Evolutionary conservation across 495 filamentous ascomycete species (phyloP).

Genomic region (Penicillium mononematosum): DNA sequence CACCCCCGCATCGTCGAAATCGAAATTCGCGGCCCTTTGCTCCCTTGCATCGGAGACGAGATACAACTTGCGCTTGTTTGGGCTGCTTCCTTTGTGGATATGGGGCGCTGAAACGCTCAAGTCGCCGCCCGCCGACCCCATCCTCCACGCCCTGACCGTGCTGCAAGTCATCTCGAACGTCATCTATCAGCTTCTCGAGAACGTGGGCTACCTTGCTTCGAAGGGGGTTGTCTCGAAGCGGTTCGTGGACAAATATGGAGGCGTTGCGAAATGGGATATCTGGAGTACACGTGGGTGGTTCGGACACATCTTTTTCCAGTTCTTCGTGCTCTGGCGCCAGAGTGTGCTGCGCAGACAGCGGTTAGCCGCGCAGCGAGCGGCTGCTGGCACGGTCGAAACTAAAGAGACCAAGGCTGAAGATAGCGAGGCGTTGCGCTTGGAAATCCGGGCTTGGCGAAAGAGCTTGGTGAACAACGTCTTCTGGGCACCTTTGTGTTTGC

Average conservation of each 20-base stretch:
- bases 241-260: slow-evolving; percentile 57
- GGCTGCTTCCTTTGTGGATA: slow-evolving; percentile 71
- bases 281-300: slow-evolving; percentile 84
- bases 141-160: slow-evolving; percentile 54
- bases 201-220: slow-evolving; percentile 70
- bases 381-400: slow-evolving; percentile 17
- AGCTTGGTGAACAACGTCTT: slow-evolving; percentile 50
- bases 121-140: slow-evolving; percentile 45
- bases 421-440: slow-evolving; percentile 38
- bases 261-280: slow-evolving; percentile 55
- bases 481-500: slow-evolving; percentile 65
- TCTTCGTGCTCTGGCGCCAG: slow-evolving; percentile 60
- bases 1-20: slow-evolving; percentile 31
- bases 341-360: slow-evolving; percentile 36
- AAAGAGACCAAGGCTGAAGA: slow-evolving; percentile 38
- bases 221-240: slow-evolving; percentile 51
- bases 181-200: slow-evolving; percentile 78
- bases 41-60: slow-evolving; percentile 65
- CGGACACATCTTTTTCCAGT: slow-evolving; percentile 71
- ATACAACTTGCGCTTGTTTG: slow-evolving; percentile 76
- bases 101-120: slow-evolving; percentile 61
- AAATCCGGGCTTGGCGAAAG: slow-evolving; percentile 46
- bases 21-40: slow-evolving; percentile 51
- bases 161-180: slow-evolving; percentile 67
- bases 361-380: slow-evolving; percentile 18